Evolutionary conservation across 1,284 basidiomycete genomes (phyloP).

Genomic region (Naganishia sp.): DNA sequence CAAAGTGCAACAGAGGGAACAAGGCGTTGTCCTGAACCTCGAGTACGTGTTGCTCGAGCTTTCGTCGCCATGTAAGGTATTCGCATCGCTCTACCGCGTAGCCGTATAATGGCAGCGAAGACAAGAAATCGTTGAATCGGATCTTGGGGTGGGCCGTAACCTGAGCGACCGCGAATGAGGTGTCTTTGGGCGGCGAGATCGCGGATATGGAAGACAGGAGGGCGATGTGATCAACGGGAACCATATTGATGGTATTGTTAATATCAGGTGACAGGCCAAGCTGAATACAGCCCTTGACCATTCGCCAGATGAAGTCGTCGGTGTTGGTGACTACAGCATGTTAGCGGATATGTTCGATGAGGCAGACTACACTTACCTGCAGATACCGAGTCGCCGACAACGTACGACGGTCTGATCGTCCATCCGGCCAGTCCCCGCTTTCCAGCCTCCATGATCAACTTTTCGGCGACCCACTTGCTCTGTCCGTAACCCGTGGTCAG

Average conservation of each 20-base stretch:
- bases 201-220: slow-evolving; percentile 70
- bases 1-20: slow-evolving; percentile 95
- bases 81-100: slow-evolving; percentile 77
- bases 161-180: slow-evolving; percentile 72
- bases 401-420: slow-evolving; percentile 91
- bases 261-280: slow-evolving; percentile 95
- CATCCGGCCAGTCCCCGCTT: slow-evolving; percentile 81
- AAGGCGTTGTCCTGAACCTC: slow-evolving; percentile 92
- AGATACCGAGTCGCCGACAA: slow-evolving; percentile 85
- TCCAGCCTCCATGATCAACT: slow-evolving; percentile 86
- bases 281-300: slow-evolving; percentile 97
- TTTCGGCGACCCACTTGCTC: slow-evolving; percentile 98
- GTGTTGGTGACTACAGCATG: slow-evolving; percentile 82
- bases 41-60: slow-evolving; percentile 93
- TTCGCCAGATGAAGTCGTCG: slow-evolving; percentile 97
- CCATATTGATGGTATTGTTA: slow-evolving; percentile 98
- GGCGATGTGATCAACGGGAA: slow-evolving; percentile 96
- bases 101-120: slow-evolving; percentile 74
- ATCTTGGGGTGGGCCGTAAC: slow-evolving; percentile 83
- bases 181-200: slow-evolving; percentile 32
- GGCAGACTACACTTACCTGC: slow-evolving; percentile 63
- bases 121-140: slow-evolving; percentile 87
- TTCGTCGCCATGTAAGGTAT: slow-evolving; percentile 87
- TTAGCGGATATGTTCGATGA: slow-evolving; percentile 15
- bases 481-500: slow-evolving; percentile 95